phyloP scores from a whole-genome alignment of 1,284 basidiomycete genomes.

The Ceratobasidium sp. region DNA sequence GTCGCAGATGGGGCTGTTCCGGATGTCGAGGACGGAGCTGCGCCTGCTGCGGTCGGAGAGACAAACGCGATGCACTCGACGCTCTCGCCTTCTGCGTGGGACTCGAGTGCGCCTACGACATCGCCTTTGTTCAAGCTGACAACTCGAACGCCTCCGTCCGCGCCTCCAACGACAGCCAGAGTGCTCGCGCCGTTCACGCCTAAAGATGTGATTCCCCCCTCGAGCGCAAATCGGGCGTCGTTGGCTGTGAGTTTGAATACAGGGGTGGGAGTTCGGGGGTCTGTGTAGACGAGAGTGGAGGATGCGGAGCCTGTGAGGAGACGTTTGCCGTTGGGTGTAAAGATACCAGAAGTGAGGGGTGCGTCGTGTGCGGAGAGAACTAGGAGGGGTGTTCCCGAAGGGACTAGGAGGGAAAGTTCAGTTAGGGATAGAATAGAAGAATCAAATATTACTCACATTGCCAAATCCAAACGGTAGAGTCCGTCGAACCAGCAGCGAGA shows the following conservation, averaged over 20 bases:
- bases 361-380: constrained; percentile 93
- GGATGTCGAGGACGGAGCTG: constrained; percentile 58
- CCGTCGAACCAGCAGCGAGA: constrained; percentile 91
- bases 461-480: constrained; percentile 98
- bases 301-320: constrained; percentile 90
- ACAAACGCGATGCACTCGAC: constrained; percentile 91
- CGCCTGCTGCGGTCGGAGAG: neutral
- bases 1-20: constrained; percentile 63
- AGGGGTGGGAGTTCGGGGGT: constrained; percentile 81
- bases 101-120: constrained; percentile 80
- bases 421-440: neutral
- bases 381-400: constrained; percentile 93
- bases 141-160: constrained; percentile 83
- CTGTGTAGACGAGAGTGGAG: constrained; percentile 90
- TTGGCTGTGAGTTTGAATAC: constrained; percentile 80
- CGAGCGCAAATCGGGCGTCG: constrained; percentile 80
- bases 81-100: constrained; percentile 89
- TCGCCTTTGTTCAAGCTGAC: constrained; percentile 89
- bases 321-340: constrained; percentile 91
- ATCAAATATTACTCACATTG: constrained; percentile 68
- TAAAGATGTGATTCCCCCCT: constrained; percentile 85
- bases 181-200: constrained; percentile 86
- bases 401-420: constrained; percentile 66
- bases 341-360: constrained; percentile 87
- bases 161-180: constrained; percentile 88